Percentiles rank a stretch among this genome's conserved stretches.
Evolutionary conservation across 2,329 filamentous ascomycete genomes (phyloP).

Genomic region (Arachnomyces sp.): DNA sequence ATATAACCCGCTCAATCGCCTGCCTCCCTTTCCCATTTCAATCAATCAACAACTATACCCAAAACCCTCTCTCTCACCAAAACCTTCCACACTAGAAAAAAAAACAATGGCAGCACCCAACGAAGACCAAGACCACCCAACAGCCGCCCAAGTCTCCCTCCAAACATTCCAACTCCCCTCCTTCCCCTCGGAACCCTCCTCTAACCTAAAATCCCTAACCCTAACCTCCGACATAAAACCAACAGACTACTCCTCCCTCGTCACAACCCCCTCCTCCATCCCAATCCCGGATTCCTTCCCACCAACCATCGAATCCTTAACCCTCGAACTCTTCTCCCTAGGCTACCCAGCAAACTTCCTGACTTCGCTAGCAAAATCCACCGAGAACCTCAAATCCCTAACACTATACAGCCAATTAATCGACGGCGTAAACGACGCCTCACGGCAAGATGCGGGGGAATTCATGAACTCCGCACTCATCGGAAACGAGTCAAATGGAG

Average conservation of each 20-base stretch:
- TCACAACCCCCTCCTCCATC: conserved; percentile 22
- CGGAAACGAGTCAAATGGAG: conserved; percentile 16
- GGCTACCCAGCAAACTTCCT: conserved; percentile 41
- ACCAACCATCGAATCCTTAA: conserved; percentile 33
- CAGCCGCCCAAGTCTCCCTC: conserved; percentile 41
- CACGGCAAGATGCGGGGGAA: conserved; percentile 30
- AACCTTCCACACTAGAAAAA: neutral
- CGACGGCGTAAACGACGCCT: conserved; percentile 33
- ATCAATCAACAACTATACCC: too few species aligned
- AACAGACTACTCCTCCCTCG: conserved; percentile 35
- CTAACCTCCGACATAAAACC: conserved; percentile 43
- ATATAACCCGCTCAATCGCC: too few species aligned
- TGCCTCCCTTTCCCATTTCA: too few species aligned
- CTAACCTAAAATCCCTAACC: conserved; percentile 37
- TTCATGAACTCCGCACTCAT: conserved; percentile 26
- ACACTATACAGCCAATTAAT: conserved; percentile 41
- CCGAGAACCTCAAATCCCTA: conserved; percentile 35
- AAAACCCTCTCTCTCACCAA: too few species aligned
- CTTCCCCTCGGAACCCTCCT: conserved; percentile 35
- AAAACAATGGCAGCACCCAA: neutral
- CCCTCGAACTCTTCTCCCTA: conserved; percentile 42
- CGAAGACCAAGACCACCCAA: conserved; percentile 14
- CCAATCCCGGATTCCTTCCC: conserved; percentile 28
- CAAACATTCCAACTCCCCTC: conserved; percentile 37
- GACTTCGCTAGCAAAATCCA: conserved; percentile 27